Base-by-base conservation (phyloP, 495 filamentous ascomycete genomes). In the Choiromyces venosus region DNA sequence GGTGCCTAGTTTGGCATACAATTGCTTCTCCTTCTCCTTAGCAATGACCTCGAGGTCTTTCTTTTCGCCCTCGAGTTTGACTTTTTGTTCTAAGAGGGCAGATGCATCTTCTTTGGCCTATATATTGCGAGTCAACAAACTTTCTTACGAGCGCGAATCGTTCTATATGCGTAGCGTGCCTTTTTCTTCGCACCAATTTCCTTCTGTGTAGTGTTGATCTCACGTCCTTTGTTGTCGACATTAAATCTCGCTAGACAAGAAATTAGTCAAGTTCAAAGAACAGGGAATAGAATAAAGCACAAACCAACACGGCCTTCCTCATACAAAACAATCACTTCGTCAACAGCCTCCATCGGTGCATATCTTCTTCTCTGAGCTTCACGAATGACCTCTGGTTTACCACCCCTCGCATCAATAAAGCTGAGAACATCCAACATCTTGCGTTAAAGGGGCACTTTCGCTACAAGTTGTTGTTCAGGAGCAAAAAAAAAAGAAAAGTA, bases 151-250 rank as follows among this genome's bases (percentile, higher is more conserved):
- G 10, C 14, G 67, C 9, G 14, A 37, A 3, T 2, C 14, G 19
- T 8, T n/a, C 7, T 4, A 10, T 38, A 37, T 9, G 39, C 18
- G 8, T 16, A 12, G 18, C 2, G 37, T 68, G 88, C 90, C 90
- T 97, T 99, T 85, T 96, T 97, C 86, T 94, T 96, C 74, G 86
- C 85, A 25, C 91, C 93, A 80, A 98, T 96, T 81, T 93, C 87
- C 83, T 96, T 97, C 80, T 95, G 92, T 25, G 92, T 86, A 16
- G 86, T 88, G 83, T 98, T 99, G 82, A 97, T 91, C 84, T 90
- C 89, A 77, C 89, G 88, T 71, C 89, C 89, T 71, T 96, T 88
- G 78, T 95, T 91, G 33, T 89, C 90, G 25, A 90, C 91, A 39
- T 87, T 88, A 82, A 97, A 98, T 72, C 91, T 87, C 37, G 91